Base-by-base conservation (phyloP, 148 eudicot species). In the Rhododendron vialii region DNA sequence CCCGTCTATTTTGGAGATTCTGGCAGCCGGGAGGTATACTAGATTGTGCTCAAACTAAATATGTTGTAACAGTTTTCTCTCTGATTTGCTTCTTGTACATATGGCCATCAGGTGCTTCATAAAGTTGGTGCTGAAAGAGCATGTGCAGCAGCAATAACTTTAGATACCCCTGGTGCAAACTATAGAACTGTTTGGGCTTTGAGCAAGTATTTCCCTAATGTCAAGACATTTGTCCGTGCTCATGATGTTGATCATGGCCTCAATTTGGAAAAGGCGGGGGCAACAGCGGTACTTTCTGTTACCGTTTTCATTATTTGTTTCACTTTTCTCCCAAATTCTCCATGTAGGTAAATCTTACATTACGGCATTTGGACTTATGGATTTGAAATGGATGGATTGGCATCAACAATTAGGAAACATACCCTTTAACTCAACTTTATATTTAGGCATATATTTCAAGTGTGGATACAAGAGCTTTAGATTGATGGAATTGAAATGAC, bases 231-330 rank as follows among this genome's bases (percentile, higher is more conserved):
- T 93, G 99, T 97, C 43, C 99, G 98, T 86, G 99, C 99, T 57
- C 99, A 95, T 89, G 99, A 97, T 90, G 98, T 97, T 48, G 98
- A 95, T 90, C 99, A 97, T 89, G 99, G 99, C 86, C 98, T 97
- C 82, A 97, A 97, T 90, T 90, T 97, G 90, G 99, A 97, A 53
- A 97, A 97, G 93, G 99, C 99, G 28, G 99, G 99, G 82, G 99
- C 99, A 85, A 94, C 99, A 51, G 98, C 99, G 92, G 99, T 97
- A 95, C 79, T 13, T 86, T 86, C 83, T 82, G 57, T 38, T 20
- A 18, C 75, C 36, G 28, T 41, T 76, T 63, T 13, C 33, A 26
- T 10, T 71, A 41, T 45, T 80, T 83, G 50, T 78, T 38, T n/a
- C 50, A 14, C 38, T 71, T 71, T n/a, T 86, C 35, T 65, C 81